phyloP scores from a whole-genome alignment of 2,329 filamentous ascomycete species.

The Whalleya microplaca region DNA sequence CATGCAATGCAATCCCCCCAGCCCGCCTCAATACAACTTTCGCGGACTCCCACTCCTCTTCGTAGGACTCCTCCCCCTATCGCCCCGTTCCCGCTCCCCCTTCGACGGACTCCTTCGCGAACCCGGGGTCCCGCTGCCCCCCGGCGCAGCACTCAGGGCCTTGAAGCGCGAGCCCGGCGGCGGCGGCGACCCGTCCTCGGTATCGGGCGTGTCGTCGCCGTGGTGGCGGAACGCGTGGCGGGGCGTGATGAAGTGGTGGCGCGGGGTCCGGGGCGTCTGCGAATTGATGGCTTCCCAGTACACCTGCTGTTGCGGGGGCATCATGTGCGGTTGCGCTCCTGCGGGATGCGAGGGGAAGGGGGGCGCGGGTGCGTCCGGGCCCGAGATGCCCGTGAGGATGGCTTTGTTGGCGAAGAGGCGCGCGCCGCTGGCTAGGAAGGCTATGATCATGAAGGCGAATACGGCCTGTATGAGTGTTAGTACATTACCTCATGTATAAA shows the following conservation, averaged over 20 bases:
- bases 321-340: slow-evolving; percentile 23
- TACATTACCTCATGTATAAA: slow-evolving; percentile 1
- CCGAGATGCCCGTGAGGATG: slow-evolving; percentile 26
- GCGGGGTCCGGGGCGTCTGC: slow-evolving; percentile 38
- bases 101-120: slow-evolving; percentile 48
- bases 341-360: slow-evolving; percentile 25
- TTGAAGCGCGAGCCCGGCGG: slow-evolving; percentile 41
- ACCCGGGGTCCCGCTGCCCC: slow-evolving; percentile 39
- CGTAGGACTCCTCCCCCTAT: slow-evolving; percentile 39
- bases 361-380: slow-evolving; percentile 21
- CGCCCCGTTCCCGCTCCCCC: no score
- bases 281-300: slow-evolving; percentile 37
- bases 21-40: slow-evolving; percentile 43
- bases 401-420: slow-evolving; percentile 35
- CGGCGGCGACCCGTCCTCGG: slow-evolving; percentile 56
- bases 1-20: background rate
- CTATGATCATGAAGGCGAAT: slow-evolving; percentile 32
- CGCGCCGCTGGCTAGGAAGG: slow-evolving; percentile 36
- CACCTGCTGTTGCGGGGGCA: slow-evolving; percentile 28
- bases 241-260: slow-evolving; percentile 20
- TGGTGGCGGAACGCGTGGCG: slow-evolving; percentile 25
- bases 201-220: slow-evolving; percentile 46
- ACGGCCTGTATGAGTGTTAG: slow-evolving; percentile 30
- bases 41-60: slow-evolving; percentile 50
- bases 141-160: slow-evolving; percentile 44